These are phyloP conservation scores for Leishmania braziliensis DNA, from an alignment of 208 protist genomes.

Conservation along the genomic window DNA sequence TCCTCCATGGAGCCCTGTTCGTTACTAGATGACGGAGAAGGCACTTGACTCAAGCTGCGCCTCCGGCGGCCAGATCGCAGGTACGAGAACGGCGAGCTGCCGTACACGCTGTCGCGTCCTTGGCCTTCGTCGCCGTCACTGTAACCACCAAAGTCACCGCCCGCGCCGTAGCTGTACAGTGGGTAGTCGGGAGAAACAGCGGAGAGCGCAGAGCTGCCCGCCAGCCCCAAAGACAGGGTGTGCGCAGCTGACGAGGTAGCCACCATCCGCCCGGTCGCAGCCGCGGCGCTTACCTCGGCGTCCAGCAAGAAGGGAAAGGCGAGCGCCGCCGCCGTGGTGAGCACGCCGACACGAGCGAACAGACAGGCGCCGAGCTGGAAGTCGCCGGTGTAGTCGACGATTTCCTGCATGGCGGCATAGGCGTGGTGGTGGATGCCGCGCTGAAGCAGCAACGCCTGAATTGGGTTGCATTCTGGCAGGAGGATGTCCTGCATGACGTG, in stretches of 20 bases:
- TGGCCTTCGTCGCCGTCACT: neutral
- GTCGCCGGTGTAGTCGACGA: constrained; percentile 83
- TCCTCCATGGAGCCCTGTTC: neutral
- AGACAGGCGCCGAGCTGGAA: constrained; percentile 87
- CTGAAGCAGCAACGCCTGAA: constrained; percentile 64
- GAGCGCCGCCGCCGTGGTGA: constrained; percentile 28
- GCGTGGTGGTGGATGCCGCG: constrained; percentile 60
- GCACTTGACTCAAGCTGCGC: neutral
- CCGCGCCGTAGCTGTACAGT: neutral
- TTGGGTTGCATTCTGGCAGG: constrained; percentile 44
- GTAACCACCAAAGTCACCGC: neutral
- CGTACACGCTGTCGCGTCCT: neutral
- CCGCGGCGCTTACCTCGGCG: constrained; percentile 16
- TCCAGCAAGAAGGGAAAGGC: constrained; percentile 33
- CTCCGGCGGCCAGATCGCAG: constrained; percentile 2
- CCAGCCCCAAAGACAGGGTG: neutral
- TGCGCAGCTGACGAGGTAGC: neutral
- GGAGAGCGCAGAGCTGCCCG: neutral
- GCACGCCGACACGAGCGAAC: constrained; percentile 72
- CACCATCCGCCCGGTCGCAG: constrained; percentile 7
- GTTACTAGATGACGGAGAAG: neutral
- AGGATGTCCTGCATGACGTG: constrained; percentile 41
- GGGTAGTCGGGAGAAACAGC: neutral
- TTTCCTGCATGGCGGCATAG: constrained; percentile 66
- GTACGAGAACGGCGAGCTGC: constrained; percentile 9